Percentiles rank a stretch among this genome's conserved stretches.
Conservation (phyloP, 2,329 filamentous ascomycete species). For the Aspergillus uvarum region DNA sequence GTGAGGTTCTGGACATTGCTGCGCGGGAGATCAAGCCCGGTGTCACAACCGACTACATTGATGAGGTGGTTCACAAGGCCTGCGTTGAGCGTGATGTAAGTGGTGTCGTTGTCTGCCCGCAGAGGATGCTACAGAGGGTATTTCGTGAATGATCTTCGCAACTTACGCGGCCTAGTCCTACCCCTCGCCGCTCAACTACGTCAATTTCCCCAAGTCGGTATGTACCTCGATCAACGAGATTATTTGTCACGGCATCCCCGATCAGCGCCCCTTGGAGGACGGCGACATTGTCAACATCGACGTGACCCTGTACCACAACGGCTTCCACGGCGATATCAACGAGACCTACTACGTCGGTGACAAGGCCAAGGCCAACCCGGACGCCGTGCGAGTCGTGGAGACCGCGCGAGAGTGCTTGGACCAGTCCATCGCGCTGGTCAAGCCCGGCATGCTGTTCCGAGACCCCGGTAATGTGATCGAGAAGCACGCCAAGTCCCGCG, state of each 20-base stretch:
- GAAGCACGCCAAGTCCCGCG: constrained; percentile 81
- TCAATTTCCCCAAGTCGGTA: constrained; percentile 94
- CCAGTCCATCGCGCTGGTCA: constrained; percentile 86
- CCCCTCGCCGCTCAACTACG: constrained; percentile 92
- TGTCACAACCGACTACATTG: constrained; percentile 92
- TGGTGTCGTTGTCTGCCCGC: constrained; percentile 9
- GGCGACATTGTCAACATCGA: constrained; percentile 98
- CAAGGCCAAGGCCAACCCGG: constrained; percentile 77
- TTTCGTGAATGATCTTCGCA: background rate
- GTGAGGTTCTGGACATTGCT: constrained; percentile 91
- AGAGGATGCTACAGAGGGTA: too few relatives aligned
- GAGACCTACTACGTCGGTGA: constrained; percentile 98
- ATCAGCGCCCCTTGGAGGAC: constrained; percentile 80
- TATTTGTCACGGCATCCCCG: constrained; percentile 97
- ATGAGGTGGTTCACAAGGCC: constrained; percentile 91
- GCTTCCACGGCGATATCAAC: constrained; percentile 95
- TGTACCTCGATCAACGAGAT: constrained; percentile 97
- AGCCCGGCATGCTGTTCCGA: constrained; percentile 87
- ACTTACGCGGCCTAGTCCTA: constrained; percentile 66
- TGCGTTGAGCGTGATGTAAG: constrained; percentile 88
- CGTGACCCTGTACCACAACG: constrained; percentile 88
- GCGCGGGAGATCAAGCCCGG: constrained; percentile 82
- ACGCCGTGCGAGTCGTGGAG: constrained; percentile 87
- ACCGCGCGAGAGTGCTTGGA: constrained; percentile 84
- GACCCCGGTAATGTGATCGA: constrained; percentile 95